Evolutionary conservation across 768 basidiomycete genomes (phyloP), one percentile per base, ranked within the genome.

Genomic region (Hypsizygus marmoreus): DNA sequence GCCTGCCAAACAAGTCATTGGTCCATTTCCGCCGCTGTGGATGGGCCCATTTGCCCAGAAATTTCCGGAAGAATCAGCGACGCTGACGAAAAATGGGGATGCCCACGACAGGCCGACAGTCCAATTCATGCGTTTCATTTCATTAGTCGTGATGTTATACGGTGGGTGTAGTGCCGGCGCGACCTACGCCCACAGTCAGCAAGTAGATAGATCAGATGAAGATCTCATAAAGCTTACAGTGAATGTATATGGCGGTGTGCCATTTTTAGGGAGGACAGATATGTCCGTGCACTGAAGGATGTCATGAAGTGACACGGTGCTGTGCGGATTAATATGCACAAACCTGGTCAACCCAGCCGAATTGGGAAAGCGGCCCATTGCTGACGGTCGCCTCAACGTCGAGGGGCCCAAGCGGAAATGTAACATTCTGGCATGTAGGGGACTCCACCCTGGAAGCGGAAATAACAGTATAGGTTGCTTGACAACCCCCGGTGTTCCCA

Each of bases 91-190:
- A 54, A 84, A 85, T 0, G 76, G 74, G 1, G 71, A 70, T 1
- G 74, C 75, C 70, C 76, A 80, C 13, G 76, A 73, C 24, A 75
- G 56, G 45, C 64, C 66, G 13, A 83, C 77, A 1, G 80, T 84
- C 81, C 81, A 85, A 43, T 80, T 81, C 20, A 81, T 69, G 6
- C 73, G 50, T 6, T 59, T 65, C 53, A 56, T 64, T n/a, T 62
- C 63, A 5, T 64, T 45, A 1, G 72, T 72, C 0, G 80, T 79
- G 45, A 82, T 73, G 54, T 82, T 82, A 31, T 71, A 73, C 4
- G 82, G 82, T 9, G 83, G 80, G 50, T 82, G 82, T 1, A 84
- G 66, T 5, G 81, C 60, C 14, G 83, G 82, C 5, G 80, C 80
- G 40, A 83, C 61, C 82, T 84, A 50, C 6, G 19, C 16, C 17